Evolutionary conservation across 2,329 filamentous ascomycete species (phyloP).

Genomic region (Metarhizium robertsii): DNA sequence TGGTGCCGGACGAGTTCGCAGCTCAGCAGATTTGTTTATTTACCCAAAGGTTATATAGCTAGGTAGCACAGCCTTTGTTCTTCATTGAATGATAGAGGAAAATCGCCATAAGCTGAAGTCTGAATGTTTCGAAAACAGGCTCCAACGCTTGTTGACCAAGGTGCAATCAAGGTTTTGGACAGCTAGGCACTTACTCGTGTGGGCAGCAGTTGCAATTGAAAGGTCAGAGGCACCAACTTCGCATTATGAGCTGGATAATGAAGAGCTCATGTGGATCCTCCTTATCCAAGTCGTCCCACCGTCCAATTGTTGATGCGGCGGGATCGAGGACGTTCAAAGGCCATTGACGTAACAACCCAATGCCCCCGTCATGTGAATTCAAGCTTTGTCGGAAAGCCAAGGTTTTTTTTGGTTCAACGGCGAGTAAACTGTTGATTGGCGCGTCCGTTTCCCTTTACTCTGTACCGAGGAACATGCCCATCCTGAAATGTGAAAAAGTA

Average conservation of each 20-base stretch:
- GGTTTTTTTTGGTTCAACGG: too few species aligned
- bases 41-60: neutral
- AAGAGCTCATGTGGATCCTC: neutral
- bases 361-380: neutral
- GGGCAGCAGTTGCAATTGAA: too few species aligned
- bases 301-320: neutral
- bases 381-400: neutral
- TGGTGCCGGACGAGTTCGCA: neutral
- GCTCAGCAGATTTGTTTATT: neutral
- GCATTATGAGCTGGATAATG: neutral
- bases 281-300: neutral
- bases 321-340: neutral
- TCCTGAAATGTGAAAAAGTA: too few species aligned
- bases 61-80: conserved; percentile 1
- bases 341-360: neutral
- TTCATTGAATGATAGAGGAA: neutral
- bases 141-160: too few species aligned
- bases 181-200: neutral
- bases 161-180: neutral
- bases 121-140: neutral
- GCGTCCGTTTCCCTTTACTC: too few species aligned
- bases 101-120: neutral
- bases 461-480: too few species aligned
- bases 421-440: too few species aligned
- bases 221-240: too few species aligned